phyloP scores from a whole-genome alignment of 1,284 basidiomycete genomes.

The Puccinia horiana region DNA sequence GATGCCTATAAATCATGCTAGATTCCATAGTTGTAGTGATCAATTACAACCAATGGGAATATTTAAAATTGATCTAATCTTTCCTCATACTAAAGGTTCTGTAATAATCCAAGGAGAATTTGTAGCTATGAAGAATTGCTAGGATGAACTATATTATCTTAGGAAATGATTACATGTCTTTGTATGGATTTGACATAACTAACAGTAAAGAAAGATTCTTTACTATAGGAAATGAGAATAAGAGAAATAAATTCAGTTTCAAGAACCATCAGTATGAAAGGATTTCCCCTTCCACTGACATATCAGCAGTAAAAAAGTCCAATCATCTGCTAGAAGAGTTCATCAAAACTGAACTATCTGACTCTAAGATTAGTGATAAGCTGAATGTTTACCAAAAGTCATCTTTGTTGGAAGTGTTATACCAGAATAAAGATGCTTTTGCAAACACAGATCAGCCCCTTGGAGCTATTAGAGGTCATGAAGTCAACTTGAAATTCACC shows the following conservation, averaged over 20 bases:
- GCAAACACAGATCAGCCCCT: background rate
- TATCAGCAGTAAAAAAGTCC: background rate
- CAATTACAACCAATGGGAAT: background rate
- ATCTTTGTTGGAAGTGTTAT: background rate
- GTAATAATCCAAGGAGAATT: too few species aligned
- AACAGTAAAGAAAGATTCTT: constrained; percentile 17
- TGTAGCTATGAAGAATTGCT: too few species aligned
- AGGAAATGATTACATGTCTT: constrained; percentile 4
- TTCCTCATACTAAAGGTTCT: too few species aligned
- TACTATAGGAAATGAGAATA: background rate
- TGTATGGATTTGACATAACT: constrained; percentile 29
- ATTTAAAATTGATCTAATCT: background rate
- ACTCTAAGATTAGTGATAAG: too few species aligned
- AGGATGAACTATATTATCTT: background rate
- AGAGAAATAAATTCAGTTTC: too few species aligned
- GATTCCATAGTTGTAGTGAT: too few species aligned
- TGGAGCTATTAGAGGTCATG: constrained; percentile 11
- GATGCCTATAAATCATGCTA: too few species aligned
- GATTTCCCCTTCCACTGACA: background rate
- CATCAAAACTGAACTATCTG: background rate
- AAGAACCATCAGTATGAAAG: too few species aligned
- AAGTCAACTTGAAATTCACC: background rate
- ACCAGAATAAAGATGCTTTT: background rate
- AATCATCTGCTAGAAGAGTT: background rate
- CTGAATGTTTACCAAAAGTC: too few species aligned